Base-by-base conservation (phyloP, 2,329 filamentous ascomycete genomes). In the Fusarium haematococcum region DNA sequence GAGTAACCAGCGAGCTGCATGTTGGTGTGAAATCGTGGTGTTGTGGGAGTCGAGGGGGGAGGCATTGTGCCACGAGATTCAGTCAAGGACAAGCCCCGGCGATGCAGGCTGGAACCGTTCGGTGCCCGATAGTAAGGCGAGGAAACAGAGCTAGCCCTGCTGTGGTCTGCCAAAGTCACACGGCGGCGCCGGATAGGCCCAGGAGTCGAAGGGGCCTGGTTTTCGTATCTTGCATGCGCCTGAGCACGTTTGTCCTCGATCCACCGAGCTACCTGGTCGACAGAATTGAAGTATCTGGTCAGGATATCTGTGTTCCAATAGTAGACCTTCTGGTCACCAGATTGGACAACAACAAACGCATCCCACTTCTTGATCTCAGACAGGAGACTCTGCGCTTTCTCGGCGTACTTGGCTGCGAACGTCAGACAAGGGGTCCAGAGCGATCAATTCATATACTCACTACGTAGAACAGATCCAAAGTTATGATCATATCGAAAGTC, bases 401-500 rank as follows among this genome's bases (percentile, higher is more conserved):
- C 58, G 33, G 58, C 58, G 20, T 62, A 62, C 14, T 48, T 62
- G 25, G 18, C 58, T 62, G 14, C 16, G 35, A 37, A 37, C 16
- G 14, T 37, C 8, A 37, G 35, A 37, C 14, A 37, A 16, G 35
- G 16, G 35, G 35, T 8, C 35, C 35, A 37, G 16, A 7, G 35
- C 13, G 35, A 8, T 16, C 16, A 16, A 18, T 7, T 14, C 8
- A 43, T 43, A 11, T 13, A 62, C 62, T 32, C 20, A 58, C 62
- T 8, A 6, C 50, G 41, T 25, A 58, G 62, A 11, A 58, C n/a
- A n/a, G 62, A 65, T 6, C 52, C 62, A n/a, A 65, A 65, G 32
- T 50, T 30, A 18, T 48, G 23, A 20, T 65, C 62, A n/a, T 65
- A 65, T 35, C 48, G 16, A n/a, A 65, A 45, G 32, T 65, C 62